Base-by-base conservation (phyloP, 2,329 filamentous ascomycete genomes). In the Thielaviopsis ethacetica region DNA sequence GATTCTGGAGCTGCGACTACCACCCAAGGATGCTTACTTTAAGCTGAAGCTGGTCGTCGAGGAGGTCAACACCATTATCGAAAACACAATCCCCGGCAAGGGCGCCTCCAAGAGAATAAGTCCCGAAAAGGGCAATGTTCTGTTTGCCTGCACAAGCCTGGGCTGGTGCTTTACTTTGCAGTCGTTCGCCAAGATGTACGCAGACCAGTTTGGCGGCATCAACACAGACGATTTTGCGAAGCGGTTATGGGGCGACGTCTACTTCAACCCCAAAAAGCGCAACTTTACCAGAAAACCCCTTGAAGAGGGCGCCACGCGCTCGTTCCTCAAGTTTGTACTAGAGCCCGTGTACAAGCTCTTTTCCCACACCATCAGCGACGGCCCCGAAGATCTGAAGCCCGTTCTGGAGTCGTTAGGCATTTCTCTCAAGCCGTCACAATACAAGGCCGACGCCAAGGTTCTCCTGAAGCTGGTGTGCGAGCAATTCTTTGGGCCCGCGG, bases 21-120 rank as follows among this genome's bases (percentile, higher is more conserved):
- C 93, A 1, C 93, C 93, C 1, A 88, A 84, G 64, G 93, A 98
- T 68, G 93, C 93, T 13, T 98, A 98, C 73, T 97, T 96, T 78
- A 98, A 98, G 76, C 77, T 98, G 58, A 97, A 96, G 73, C 91
- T 97, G 70, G 90, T 96, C n/a, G 83, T 98, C 57, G 93, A 98
- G 71, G 89, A 97, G 71, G 91, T 98, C 71, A 98, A 98, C 72
- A 95, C 89, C 0, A 76, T 93, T 65, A 97, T 98, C 66, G 88
- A 95, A 68, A 90, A 87, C 68, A 86, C 87, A 2, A 77, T 90
- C 27, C 91, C 93, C 3, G 85, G 88, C 1, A 81, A 82, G 65
- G 90, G 91, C 27, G 88, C 88, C 66, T 82, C 80, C 62, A 83
- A 82, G 71, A 82, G 93, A 63, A 72, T 98, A 63, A 97, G 91